Percentiles rank a stretch among this genome's conserved stretches.
phyloP scores from a whole-genome alignment of 2,329 filamentous ascomycete species.

The Penicillium sp. region DNA sequence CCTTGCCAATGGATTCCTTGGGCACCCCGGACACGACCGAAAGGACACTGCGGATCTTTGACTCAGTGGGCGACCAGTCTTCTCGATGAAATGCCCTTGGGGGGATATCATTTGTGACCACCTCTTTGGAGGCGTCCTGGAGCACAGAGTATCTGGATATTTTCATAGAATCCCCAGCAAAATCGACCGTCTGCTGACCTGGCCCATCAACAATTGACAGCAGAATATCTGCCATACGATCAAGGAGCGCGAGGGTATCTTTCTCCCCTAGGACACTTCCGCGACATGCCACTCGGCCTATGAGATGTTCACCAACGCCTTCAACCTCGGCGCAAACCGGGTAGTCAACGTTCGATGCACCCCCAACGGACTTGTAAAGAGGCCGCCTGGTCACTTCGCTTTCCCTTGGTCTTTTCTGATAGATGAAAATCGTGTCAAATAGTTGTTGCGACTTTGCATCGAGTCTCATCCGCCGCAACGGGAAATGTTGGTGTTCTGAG shows the following conservation, averaged over 20 bases:
- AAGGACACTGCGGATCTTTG: slow-evolving; percentile 47
- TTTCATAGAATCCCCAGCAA: slow-evolving; percentile 53
- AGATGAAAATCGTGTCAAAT: slow-evolving; percentile 66
- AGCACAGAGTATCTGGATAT: slow-evolving; percentile 59
- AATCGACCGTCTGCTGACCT: slow-evolving; percentile 54
- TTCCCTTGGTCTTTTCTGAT: slow-evolving; percentile 54
- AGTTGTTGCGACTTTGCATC: slow-evolving; percentile 48
- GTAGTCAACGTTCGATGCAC: slow-evolving; percentile 71
- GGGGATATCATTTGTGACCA: slow-evolving; percentile 1
- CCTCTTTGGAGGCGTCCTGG: slow-evolving; percentile 10
- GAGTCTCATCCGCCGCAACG: slow-evolving; percentile 66
- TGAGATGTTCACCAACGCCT: slow-evolving; percentile 51
- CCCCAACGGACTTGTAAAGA: slow-evolving; percentile 63
- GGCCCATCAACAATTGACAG: slow-evolving; percentile 52
- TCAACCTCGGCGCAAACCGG: slow-evolving; percentile 81
- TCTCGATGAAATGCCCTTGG: slow-evolving; percentile 1
- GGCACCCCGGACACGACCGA: slow-evolving; percentile 60
- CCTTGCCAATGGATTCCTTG: slow-evolving; percentile 55
- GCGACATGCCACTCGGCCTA: slow-evolving; percentile 73
- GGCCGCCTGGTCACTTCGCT: slow-evolving; percentile 9
- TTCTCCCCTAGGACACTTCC: slow-evolving; percentile 50
- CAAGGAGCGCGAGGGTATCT: slow-evolving; percentile 54
- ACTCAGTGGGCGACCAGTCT: slow-evolving; percentile 35
- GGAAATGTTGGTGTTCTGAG: slow-evolving; percentile 71
- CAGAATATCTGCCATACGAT: slow-evolving; percentile 60